A percentile compares a stretch with the other conserved stretches of the same genome.
Evolutionary conservation across 2,329 filamentous ascomycete genomes (phyloP).

Genomic region (Nakataea oryzae): DNA sequence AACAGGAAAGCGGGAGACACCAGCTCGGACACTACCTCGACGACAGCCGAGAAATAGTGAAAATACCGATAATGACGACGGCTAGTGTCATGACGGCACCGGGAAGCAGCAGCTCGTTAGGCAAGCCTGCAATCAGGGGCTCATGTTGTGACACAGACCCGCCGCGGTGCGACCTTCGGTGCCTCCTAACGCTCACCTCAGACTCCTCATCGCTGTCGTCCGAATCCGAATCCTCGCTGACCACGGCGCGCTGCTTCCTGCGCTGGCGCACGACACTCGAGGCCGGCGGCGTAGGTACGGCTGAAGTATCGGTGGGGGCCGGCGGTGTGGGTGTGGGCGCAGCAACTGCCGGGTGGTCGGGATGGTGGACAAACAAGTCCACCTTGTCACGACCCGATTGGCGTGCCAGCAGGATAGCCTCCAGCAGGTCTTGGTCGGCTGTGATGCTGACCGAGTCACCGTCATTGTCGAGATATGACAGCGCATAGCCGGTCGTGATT

Average conservation of each 20-base stretch:
- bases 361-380: constrained; percentile 92
- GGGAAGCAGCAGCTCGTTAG: constrained; percentile 86
- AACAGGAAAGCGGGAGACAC: not conserved
- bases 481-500: constrained; percentile 71
- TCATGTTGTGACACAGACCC: constrained; percentile 29
- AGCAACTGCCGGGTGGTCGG: constrained; percentile 71
- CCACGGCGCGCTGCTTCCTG: constrained; percentile 18
- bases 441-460: constrained; percentile 96
- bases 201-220: constrained; percentile 41
- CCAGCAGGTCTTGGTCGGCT: constrained; percentile 83
- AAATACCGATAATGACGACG: constrained; percentile 87
- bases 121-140: constrained; percentile 80
- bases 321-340: constrained; percentile 34
- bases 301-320: constrained; percentile 15
- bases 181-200: constrained; percentile 20
- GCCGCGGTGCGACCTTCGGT: constrained; percentile 21
- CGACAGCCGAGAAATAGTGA: constrained; percentile 64
- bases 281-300: constrained; percentile 33
- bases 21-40: constrained; percentile 30
- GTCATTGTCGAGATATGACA: constrained; percentile 95
- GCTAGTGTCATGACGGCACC: constrained; percentile 93
- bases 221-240: constrained; percentile 30
- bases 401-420: constrained; percentile 78
- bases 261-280: constrained; percentile 41
- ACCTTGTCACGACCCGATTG: constrained; percentile 79